These are phyloP conservation scores for Penicillium sp. DNA, from an alignment of 2,329 filamentous ascomycete genomes.

Conservation along the genomic window DNA sequence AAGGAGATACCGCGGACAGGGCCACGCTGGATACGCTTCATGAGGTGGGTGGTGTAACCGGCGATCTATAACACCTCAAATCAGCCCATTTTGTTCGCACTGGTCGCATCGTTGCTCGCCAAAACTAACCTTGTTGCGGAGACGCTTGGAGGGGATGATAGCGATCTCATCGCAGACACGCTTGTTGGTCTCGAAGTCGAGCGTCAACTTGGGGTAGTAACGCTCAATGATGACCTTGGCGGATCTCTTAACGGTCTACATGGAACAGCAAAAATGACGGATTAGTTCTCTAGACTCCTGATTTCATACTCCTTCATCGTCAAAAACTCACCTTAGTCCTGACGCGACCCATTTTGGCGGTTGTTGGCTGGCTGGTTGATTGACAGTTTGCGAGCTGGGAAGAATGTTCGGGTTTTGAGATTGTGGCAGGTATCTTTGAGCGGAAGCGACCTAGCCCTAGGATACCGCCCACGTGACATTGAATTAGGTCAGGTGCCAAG, in stretches of 20 bases:
- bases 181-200: conserved; percentile 99
- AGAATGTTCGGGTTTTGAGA: conserved; percentile 32
- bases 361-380: conserved; percentile 35
- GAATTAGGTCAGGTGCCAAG: too few species aligned
- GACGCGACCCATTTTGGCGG: conserved; percentile 56
- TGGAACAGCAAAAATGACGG: not conserved
- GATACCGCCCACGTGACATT: conserved; percentile 14
- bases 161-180: conserved; percentile 99
- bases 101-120: not conserved
- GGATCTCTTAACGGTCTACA: conserved; percentile 75
- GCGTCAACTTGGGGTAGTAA: conserved; percentile 95
- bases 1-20: conserved; percentile 99
- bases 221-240: conserved; percentile 99
- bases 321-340: conserved; percentile 47
- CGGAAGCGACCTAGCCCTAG: conserved; percentile 18
- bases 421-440: conserved; percentile 22
- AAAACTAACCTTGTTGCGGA: conserved; percentile 91
- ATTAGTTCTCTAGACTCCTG: not conserved
- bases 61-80: conserved; percentile 68
- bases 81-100: conserved; percentile 1
- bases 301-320: not conserved
- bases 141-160: conserved; percentile 98
- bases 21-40: conserved; percentile 99
- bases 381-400: conserved; percentile 28
- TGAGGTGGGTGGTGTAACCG: conserved; percentile 97